A percentile compares a stretch with the other conserved stretches of the same genome.
Evolutionary conservation across 805 yeast genomes (phyloP).

Genomic region (Wickerhamomyces canadensis): DNA sequence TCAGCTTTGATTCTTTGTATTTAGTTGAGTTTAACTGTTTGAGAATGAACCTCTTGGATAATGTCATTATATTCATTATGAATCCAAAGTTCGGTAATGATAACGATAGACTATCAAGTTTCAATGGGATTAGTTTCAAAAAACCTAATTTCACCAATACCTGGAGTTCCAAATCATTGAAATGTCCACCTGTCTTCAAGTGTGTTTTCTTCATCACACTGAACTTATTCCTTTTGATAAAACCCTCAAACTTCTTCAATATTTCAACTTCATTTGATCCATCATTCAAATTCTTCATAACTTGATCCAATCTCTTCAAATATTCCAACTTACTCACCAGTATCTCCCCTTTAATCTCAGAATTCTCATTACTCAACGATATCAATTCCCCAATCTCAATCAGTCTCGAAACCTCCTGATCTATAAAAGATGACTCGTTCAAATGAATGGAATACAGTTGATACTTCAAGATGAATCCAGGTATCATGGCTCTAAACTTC

Average conservation of each 20-base stretch:
- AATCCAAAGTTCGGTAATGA: conserved; percentile 49
- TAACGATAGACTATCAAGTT: conserved; percentile 34
- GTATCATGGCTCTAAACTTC: conserved; percentile 12
- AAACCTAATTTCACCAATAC: conserved; percentile 36
- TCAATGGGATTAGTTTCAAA: conserved; percentile 37
- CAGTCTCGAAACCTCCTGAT: conserved; percentile 35
- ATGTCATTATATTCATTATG: conserved; percentile 36
- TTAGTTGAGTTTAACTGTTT: conserved; percentile 31
- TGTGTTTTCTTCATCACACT: not conserved
- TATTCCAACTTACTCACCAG: conserved; percentile 26
- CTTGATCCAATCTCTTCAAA: conserved; percentile 1
- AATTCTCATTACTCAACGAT: conserved; percentile 23
- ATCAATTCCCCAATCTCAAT: conserved; percentile 31
- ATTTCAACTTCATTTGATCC: not conserved
- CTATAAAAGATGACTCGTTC: conserved; percentile 45
- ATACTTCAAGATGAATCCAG: conserved; percentile 10
- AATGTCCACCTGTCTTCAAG: not conserved
- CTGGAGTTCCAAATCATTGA: conserved; percentile 20
- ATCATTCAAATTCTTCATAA: not conserved
- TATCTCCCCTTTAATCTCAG: conserved; percentile 36
- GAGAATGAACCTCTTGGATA: conserved; percentile 40
- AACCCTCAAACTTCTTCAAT: conserved; percentile 3
- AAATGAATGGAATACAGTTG: conserved; percentile 47
- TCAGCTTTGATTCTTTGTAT: conserved; percentile 39
- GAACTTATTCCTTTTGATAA: not conserved